Evolutionary conservation across 257 asterid genomes (phyloP), one percentile per base, ranked within the genome.

Genomic region (Perilla frutescens): DNA sequence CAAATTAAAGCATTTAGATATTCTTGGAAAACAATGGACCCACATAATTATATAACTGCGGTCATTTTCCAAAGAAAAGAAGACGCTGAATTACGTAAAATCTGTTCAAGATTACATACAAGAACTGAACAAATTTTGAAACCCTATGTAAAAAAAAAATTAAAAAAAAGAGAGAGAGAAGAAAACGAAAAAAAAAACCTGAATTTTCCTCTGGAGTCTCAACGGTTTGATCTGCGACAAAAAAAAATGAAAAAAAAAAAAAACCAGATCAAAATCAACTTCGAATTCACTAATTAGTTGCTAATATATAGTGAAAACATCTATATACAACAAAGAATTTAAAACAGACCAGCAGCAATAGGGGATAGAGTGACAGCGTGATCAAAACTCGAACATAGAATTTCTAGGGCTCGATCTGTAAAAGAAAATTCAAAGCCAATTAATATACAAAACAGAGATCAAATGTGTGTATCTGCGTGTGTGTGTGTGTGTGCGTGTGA

Each of bases 391-490:
- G 84, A 57, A 43, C 95, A 87, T 12, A 87, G 80, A 13, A 65
- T 72, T 31, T 83, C 88, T 66, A 87, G 84, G 79, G 89, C 65
- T 84, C 20, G 86, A 81, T 85, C 96, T 88, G 84, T 45, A 51
- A 72, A 56, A 32, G 32, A 32, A 41, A 61, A 31, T 57, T 3
- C 54, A 72, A 44, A 7, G 29, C 50, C 56, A 76, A 69, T 31
- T 54, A 55, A 34, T 7, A 55, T 12, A 39, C 15, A 70, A 4
- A 4, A 41, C 2, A 11, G 29, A 64, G 13, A 47, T 5, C 6
- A 44, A 1, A 55, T 6, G 48, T 29, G 43, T 8, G 37, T 58
- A 56, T 34, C 40, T 6, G 69, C 7, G 61, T 34, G 45, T 6
- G 69, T 9, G 61, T 4, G 62, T 2, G 39, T 20, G n/a, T n/a